Conservation (phyloP, 495 filamentous ascomycete genomes). For the Elasticomyces elasticus region DNA sequence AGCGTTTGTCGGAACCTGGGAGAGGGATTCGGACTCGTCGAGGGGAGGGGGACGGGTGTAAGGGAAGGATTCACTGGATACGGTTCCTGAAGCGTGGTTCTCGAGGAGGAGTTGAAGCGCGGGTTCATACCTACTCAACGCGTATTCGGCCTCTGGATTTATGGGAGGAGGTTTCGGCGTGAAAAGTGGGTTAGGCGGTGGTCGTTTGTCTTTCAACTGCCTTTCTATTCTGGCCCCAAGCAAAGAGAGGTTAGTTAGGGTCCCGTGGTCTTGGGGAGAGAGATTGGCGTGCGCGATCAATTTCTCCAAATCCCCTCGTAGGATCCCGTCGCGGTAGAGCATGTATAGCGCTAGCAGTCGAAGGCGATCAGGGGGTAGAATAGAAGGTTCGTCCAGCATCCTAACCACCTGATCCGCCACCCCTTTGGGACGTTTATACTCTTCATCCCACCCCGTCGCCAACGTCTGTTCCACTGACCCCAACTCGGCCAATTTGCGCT, state of each 20-base stretch:
- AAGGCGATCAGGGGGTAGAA: constrained; percentile 61
- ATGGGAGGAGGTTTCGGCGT: constrained; percentile 43
- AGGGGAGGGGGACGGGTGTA: constrained; percentile 64
- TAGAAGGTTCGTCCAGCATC: constrained; percentile 67
- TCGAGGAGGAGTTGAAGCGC: constrained; percentile 47
- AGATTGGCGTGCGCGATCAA: constrained; percentile 77
- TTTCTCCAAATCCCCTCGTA: constrained; percentile 73
- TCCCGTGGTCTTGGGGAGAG: constrained; percentile 57
- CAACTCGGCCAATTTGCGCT: constrained; percentile 73
- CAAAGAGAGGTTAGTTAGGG: constrained; percentile 68
- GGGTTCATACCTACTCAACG: constrained; percentile 50
- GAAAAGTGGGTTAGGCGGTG: constrained; percentile 56
- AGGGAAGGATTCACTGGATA: constrained; percentile 58
- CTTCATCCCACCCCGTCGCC: constrained; percentile 87
- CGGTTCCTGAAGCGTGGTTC: constrained; percentile 49
- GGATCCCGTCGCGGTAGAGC: constrained; percentile 78
- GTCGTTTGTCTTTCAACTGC: constrained; percentile 63
- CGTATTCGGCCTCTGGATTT: constrained; percentile 41
- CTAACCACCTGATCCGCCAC: constrained; percentile 76
- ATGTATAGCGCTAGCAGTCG: constrained; percentile 77
- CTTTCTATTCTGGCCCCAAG: constrained; percentile 69
- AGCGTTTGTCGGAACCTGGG: constrained; percentile 46
- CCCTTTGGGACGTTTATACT: constrained; percentile 82
- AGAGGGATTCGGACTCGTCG: background rate
- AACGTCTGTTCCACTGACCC: constrained; percentile 77